Evolutionary conservation across 2,329 filamentous ascomycete species (phyloP), one percentile per base, ranked within the genome.

Genomic region (Talaromyces funiculosus): DNA sequence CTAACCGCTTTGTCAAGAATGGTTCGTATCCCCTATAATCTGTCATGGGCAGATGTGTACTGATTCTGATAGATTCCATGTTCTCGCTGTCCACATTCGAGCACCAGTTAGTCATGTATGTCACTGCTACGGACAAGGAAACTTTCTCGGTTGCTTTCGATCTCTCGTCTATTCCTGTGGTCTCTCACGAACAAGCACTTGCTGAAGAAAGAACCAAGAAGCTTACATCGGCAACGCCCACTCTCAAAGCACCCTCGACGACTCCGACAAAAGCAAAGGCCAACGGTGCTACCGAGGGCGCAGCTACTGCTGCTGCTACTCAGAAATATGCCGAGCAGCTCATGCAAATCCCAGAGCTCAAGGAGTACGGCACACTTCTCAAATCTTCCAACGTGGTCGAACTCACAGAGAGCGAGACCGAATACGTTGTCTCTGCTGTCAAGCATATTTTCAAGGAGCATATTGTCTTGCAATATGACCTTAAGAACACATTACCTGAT

Each of bases 381-480:
- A 97, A 97, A 80, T 97, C 92, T 45, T 96, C 91, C 62, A 77
- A 85, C 26, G 79, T 89, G 54, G 85, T 96, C 66, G 93, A 97
- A 76, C 86, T 99, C 64, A 97, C 94, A 18, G 94, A 99, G 75
- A 90, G 91, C 57, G 94, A 97, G 78, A 97, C 93, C 20, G 94
- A 99, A 76, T 99, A 99, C 69, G 92, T 97, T 55, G 94, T 99
- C 63, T 87, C 84, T 37, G 87, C 94, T 22, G 85, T 97, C 76
- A 99, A 99, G 81, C 94, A 99, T 73, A 86, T 99, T 70, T 99
- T 97, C 86, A 96, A 96, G 79, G 90, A 96, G 73, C 90, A 97
- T 72, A 82, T 99, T 71, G 93, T 99, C 35, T 80, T 99, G 59
- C 94, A 99, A 72, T 99, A 94, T 75, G 90, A 97, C 72, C 87